Conservation (phyloP, 805 yeast species). For the Metschnikowia lachancei region DNA sequence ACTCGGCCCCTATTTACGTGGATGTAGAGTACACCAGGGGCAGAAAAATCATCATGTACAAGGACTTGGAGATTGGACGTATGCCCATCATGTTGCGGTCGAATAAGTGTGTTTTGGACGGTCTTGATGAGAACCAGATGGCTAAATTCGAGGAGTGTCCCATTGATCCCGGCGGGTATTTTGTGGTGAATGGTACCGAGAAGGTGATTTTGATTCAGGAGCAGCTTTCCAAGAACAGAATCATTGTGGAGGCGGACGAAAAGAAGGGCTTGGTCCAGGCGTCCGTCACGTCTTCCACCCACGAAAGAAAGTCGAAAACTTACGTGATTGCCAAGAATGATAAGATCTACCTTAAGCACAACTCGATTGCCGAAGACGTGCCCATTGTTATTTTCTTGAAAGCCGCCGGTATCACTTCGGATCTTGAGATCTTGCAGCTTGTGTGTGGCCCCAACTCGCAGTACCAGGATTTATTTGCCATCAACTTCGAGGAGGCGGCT, state of each 20-base stretch:
- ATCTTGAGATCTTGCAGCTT: constrained; percentile 86
- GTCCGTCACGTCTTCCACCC: constrained; percentile 96
- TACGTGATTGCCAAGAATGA: constrained; percentile 91
- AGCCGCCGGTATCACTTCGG: constrained; percentile 93
- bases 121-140: constrained; percentile 78
- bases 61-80: constrained; percentile 90
- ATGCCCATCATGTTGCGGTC: constrained; percentile 99
- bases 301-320: constrained; percentile 96
- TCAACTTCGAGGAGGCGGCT: constrained; percentile 92
- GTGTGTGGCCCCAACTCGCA: constrained; percentile 88
- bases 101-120: constrained; percentile 82
- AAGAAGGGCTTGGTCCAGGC: constrained; percentile 94
- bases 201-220: constrained; percentile 96
- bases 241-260: constrained; percentile 96
- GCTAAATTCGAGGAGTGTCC: constrained; percentile 92
- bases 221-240: constrained; percentile 94
- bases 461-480: constrained; percentile 89
- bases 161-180: constrained; percentile 97
- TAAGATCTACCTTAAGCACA: constrained; percentile 87
- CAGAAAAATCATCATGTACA: constrained; percentile 81
- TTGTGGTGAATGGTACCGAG: constrained; percentile 96
- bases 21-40: constrained; percentile 98
- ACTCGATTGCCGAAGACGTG: constrained; percentile 90
- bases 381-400: constrained; percentile 91
- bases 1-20: constrained; percentile 92